A percentile compares a stretch with the other conserved stretches of the same genome.
phyloP scores from a whole-genome alignment of 1,284 basidiomycete genomes.

The Cutaneotrichosporon cavernicola region DNA sequence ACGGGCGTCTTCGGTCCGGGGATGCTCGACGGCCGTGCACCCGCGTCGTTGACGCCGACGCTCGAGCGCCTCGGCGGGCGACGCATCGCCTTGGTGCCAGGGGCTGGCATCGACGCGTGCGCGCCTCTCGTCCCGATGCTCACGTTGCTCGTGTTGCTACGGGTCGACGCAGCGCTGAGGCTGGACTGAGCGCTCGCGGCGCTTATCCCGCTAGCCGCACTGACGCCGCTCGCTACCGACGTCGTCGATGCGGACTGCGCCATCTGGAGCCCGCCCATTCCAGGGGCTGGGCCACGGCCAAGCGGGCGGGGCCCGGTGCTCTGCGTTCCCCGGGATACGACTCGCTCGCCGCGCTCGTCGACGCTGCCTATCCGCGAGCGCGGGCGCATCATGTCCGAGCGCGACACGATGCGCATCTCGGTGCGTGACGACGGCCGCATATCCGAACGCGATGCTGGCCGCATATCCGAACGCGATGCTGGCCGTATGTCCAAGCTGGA shows the following conservation, averaged over 20 bases:
- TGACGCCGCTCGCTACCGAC: slow-evolving; percentile 6
- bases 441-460: slow-evolving; percentile 1
- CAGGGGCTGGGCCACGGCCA: neutral
- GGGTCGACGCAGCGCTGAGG: slow-evolving; percentile 4
- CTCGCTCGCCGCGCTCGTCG: slow-evolving; percentile 8
- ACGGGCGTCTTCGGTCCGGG: slow-evolving; percentile 34
- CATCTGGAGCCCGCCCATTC: neutral
- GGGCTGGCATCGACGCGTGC: neutral
- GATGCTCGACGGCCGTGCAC: slow-evolving; percentile 33
- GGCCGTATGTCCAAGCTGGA: slow-evolving; percentile 4
- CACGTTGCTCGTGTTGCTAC: slow-evolving; percentile 9
- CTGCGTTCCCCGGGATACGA: neutral
- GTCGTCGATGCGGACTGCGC: neutral
- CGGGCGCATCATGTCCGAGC: neutral
- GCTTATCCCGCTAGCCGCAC: neutral
- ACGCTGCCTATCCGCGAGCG: slow-evolving; percentile 6
- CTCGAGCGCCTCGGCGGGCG: slow-evolving; percentile 16
- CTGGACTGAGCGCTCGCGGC: neutral
- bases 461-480: neutral
- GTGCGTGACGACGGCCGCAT: slow-evolving; percentile 1
- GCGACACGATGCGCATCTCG: neutral
- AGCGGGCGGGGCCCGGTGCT: neutral
- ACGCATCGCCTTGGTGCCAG: neutral
- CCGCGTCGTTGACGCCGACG: slow-evolving; percentile 21
- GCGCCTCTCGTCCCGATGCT: slow-evolving; percentile 1